Evolutionary conservation across 1,139 yeast species (phyloP), one percentile per base, ranked within the genome.

Genomic region (Scheffersomyces cryptocercus): DNA sequence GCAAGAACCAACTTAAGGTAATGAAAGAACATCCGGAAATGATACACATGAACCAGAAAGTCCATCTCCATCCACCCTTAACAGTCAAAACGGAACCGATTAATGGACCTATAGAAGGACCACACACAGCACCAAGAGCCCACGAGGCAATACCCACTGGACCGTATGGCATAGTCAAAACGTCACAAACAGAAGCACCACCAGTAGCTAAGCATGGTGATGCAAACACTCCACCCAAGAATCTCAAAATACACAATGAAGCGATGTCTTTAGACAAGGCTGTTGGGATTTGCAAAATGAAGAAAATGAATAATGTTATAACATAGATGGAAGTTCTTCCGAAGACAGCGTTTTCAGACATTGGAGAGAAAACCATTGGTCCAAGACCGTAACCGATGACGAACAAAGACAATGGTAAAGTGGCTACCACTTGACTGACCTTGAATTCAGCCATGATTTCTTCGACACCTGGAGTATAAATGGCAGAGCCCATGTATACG

Each of bases 401-500:
- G 47, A 68, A 70, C 41, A 68, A 46, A 2, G 71, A 48, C 48
- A 70, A 56, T 49, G 79, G 65, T 52, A 66, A 52, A 30, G 64
- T 51, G 43, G 73, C 72, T 36, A 59, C 53, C 1, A 56, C 55
- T 35, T 54, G 50, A 30, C 53, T 42, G 8, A 75, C 51, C 6
- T 64, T 44, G 36, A 59, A 73, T 51, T 62, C 55, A 14, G 40
- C 58, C 61, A 53, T 60, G 26, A 70, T 57, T 29, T 62, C 54
- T 6, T 59, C 59, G 20, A 67, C 46, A 12, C 84, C 84, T 0
- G 88, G 85, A 1, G 86, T 75, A 51, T 77, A 81, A 28, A 81
- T 75, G 1, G 87, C 81, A 0, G 86, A 72, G 4, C 82, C 85
- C 73, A 81, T 77, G 53, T 83, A 83, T 3, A 81, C 82, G 3